Conservation (phyloP, 306 rosid genomes). For the Fragaria nilgerrensis region DNA sequence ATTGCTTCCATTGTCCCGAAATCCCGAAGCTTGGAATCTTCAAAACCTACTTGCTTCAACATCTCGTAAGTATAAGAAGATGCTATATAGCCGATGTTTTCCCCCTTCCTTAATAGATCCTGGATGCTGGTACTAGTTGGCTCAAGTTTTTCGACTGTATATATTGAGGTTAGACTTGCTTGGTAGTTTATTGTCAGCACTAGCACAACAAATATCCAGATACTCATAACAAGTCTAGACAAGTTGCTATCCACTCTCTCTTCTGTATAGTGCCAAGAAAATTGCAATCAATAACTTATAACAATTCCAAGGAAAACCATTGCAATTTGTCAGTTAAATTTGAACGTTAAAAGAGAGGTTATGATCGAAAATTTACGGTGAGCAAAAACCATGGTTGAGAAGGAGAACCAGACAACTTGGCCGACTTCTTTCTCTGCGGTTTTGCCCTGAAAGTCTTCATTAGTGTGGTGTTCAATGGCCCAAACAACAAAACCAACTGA, state of each 20-base stretch:
- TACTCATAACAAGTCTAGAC: too few relatives aligned
- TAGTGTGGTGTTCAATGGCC: conserved; percentile 11
- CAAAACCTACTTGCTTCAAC: conserved; percentile 37
- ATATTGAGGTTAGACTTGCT: neutral
- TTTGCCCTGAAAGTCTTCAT: too few relatives aligned
- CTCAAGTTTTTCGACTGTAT: neutral
- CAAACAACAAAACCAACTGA: conserved; percentile 21
- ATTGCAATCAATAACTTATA: too few relatives aligned
- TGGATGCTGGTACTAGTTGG: conserved; percentile 32
- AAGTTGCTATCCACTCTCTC: too few relatives aligned
- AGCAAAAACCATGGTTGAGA: conserved; percentile 1
- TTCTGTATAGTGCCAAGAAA: too few relatives aligned
- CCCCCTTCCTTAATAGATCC: conserved; percentile 24
- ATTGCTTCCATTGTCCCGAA: conserved; percentile 8
- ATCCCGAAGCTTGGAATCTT: conserved; percentile 22
- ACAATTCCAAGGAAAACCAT: too few relatives aligned
- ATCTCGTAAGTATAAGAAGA: conserved; percentile 39
- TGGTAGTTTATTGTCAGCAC: neutral
- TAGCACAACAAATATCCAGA: too few relatives aligned
- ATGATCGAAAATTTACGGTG: neutral
- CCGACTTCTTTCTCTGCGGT: too few relatives aligned
- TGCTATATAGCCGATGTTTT: conserved; percentile 45
- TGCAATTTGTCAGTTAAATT: too few relatives aligned
- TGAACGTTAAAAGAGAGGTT: conserved; percentile 7
- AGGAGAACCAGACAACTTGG: neutral